These are phyloP conservation scores for Aspergillus awamori DNA, from an alignment of 2,329 filamentous ascomycete genomes.

Conservation along the genomic window DNA sequence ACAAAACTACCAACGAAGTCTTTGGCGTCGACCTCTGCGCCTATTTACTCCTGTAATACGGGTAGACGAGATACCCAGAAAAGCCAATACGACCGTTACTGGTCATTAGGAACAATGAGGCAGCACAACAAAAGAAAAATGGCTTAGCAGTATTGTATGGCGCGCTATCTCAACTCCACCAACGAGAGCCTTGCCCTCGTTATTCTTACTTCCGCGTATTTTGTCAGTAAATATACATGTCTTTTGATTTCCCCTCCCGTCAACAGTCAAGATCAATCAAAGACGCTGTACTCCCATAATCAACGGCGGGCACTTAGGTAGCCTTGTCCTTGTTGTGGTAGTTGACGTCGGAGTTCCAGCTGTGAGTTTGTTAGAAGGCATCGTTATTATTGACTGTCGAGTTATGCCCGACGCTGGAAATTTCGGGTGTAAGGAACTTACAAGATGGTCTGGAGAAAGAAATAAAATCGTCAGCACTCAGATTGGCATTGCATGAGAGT, in stretches of 20 bases:
- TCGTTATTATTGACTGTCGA: neutral
- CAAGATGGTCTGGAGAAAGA: constrained; percentile 61
- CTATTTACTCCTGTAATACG: neutral
- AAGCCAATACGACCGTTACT: constrained; percentile 1
- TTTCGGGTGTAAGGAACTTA: constrained; percentile 48
- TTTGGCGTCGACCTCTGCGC: neutral
- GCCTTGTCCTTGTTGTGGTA: constrained; percentile 91
- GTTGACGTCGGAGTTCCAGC: constrained; percentile 96
- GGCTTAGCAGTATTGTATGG: constrained; percentile 17
- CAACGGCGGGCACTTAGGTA: constrained; percentile 33
- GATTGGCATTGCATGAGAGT: neutral
- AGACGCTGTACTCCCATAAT: constrained; percentile 7
- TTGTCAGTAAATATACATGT: constrained; percentile 38
- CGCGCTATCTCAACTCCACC: constrained; percentile 20
- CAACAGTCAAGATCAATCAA: constrained; percentile 7
- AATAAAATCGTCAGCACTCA: constrained; percentile 11
- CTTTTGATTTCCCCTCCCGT: constrained; percentile 8
- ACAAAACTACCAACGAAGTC: no score
- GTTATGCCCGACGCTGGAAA: neutral
- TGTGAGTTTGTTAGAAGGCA: constrained; percentile 39
- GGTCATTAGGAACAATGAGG: neutral
- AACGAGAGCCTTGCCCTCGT: neutral
- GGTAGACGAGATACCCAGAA: neutral
- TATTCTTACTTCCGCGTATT: constrained; percentile 15
- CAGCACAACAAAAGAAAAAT: constrained; percentile 19